Percentiles rank a stretch among this genome's conserved stretches.
Evolutionary conservation across 257 asterid genomes (phyloP).

Genomic region (Thymus mandschuricus): DNA sequence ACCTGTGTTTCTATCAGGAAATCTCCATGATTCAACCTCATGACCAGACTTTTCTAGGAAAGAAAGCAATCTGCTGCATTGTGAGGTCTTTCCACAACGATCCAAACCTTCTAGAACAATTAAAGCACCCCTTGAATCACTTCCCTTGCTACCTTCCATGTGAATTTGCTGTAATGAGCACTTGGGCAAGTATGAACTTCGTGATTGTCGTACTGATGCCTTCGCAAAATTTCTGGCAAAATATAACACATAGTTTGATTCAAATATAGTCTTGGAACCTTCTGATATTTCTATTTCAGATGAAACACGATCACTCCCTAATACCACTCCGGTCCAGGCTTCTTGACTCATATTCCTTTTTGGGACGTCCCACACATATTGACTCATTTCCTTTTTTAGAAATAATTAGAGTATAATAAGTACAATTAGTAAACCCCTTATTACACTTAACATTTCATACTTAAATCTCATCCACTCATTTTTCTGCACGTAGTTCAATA

Average conservation of each 20-base stretch:
- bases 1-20: constrained; percentile 89
- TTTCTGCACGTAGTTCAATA: too few species aligned
- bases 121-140: constrained; percentile 78
- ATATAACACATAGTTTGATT: too few species aligned
- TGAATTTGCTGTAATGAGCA: constrained; percentile 53
- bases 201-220: not conserved
- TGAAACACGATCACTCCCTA: not conserved
- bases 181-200: constrained; percentile 36
- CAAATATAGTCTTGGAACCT: too few species aligned
- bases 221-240: not conserved
- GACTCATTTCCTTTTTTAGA: too few species aligned
- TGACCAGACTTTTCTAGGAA: constrained; percentile 68
- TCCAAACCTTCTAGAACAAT: constrained; percentile 95
- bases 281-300: not conserved
- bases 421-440: too few species aligned
- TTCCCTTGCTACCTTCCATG: constrained; percentile 60
- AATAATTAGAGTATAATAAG: too few species aligned
- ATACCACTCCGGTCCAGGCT: too few species aligned
- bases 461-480: too few species aligned
- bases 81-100: constrained; percentile 92
- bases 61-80: constrained; percentile 62
- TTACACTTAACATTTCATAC: too few species aligned
- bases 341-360: too few species aligned
- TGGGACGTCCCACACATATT: too few species aligned
- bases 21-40: constrained; percentile 84